phyloP scores from a whole-genome alignment of 306 rosid species.

The Fragaria vesca region DNA sequence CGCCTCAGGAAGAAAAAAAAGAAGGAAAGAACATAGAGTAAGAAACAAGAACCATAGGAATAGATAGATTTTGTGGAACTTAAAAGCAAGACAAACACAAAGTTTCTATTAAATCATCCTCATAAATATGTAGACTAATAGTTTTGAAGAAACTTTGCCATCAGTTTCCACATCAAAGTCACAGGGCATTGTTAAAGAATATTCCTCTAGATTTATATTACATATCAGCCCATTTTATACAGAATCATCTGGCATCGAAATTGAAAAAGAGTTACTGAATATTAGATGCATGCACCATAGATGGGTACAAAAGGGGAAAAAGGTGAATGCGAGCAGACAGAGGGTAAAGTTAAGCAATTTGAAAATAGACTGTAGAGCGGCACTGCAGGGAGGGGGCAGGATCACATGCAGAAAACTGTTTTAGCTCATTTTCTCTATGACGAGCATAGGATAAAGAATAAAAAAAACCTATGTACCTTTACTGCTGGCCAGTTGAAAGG shows the following conservation, averaged over 20 bases:
- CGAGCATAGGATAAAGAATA: not conserved
- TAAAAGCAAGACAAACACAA: not conserved
- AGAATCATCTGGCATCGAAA: not conserved
- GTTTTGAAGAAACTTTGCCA: not conserved
- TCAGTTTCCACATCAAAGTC: not conserved
- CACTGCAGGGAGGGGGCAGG: not conserved
- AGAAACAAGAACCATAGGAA: not conserved
- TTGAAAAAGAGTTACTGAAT: not conserved
- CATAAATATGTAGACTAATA: not conserved
- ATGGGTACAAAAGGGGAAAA: not conserved
- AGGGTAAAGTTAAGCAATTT: not conserved
- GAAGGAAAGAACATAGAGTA: not conserved
- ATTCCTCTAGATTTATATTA: not conserved
- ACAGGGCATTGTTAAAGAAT: not conserved
- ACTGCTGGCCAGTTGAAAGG: conserved; percentile 64
- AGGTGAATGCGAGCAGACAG: not conserved
- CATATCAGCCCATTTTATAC: not conserved
- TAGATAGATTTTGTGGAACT: not conserved
- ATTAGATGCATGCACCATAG: not conserved
- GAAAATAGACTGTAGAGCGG: not conserved
- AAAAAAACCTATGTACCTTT: conserved; percentile 47
- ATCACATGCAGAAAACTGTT: not conserved
- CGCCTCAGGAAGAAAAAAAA: not conserved
- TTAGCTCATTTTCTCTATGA: not conserved
- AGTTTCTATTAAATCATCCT: not conserved